phyloP scores from a whole-genome alignment of 305 asterid species.

The Solanum hybrid region DNA sequence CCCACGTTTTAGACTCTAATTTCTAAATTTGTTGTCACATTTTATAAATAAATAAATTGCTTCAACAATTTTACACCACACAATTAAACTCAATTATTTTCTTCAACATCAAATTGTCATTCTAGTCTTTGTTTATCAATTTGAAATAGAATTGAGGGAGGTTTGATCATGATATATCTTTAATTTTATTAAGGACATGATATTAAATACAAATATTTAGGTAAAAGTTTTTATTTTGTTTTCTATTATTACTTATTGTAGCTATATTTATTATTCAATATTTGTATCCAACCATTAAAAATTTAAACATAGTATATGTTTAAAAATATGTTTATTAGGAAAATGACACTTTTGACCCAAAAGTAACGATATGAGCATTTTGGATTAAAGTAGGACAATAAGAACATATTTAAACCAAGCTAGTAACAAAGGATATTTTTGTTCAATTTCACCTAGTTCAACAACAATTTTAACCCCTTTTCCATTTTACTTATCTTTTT shows the following conservation, averaged over 20 bases:
- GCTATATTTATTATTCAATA: background rate
- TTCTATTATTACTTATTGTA: background rate
- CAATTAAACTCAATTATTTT: background rate
- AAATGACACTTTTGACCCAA: background rate
- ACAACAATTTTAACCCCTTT: background rate
- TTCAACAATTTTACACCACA: background rate
- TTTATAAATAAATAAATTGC: background rate
- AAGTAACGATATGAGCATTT: background rate
- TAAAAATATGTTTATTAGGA: too few species aligned
- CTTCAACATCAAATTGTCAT: background rate
- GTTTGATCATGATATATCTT: background rate
- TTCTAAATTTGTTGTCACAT: background rate
- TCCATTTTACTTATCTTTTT: too few species aligned
- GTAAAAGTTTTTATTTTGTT: background rate
- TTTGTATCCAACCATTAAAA: background rate
- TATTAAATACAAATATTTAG: background rate
- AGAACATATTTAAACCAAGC: accelerated
- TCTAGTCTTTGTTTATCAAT: background rate
- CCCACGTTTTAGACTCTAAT: background rate
- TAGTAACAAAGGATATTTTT: too few species aligned
- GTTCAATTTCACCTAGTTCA: background rate
- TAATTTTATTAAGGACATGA: background rate
- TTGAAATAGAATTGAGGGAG: background rate
- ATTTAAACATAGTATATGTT: background rate
- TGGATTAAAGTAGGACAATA: too few species aligned